These are phyloP conservation scores for Citrus sinensis DNA, from an alignment of 345 rosid species.

Conservation along the genomic window DNA sequence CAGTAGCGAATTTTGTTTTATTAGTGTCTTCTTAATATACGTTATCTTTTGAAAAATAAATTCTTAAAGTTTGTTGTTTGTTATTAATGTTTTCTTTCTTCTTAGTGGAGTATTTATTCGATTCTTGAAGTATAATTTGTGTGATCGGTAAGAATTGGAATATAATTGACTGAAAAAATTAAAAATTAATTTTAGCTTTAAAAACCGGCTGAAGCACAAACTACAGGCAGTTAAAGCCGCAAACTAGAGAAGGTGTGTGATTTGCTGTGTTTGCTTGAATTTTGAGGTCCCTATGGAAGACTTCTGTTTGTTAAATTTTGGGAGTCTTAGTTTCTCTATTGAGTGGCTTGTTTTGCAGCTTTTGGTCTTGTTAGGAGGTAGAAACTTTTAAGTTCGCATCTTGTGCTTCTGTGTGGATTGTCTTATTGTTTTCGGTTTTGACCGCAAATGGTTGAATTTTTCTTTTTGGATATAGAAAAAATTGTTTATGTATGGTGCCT, in stretches of 20 bases:
- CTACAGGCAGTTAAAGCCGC: background rate
- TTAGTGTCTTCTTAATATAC: background rate
- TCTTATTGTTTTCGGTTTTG: background rate
- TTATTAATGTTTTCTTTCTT: background rate
- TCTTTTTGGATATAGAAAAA: background rate
- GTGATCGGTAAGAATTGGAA: background rate
- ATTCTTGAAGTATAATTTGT: slow-evolving; percentile 3
- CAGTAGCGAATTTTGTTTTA: background rate
- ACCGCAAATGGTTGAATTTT: background rate
- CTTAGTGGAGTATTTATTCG: slow-evolving; percentile 14
- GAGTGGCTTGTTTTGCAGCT: background rate
- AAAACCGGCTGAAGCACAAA: background rate
- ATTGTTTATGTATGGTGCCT: background rate
- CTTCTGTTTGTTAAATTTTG: background rate
- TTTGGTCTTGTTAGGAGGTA: slow-evolving; percentile 4
- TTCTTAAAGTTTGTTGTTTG: background rate
- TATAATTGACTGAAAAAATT: background rate
- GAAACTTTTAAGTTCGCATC: background rate
- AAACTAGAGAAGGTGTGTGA: background rate
- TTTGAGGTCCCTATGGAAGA: background rate
- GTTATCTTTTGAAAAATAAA: background rate
- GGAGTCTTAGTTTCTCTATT: background rate
- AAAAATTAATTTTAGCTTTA: background rate
- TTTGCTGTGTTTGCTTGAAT: background rate
- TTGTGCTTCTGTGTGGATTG: background rate